Conservation (phyloP, 257 asterid genomes). For the Rehmannia glutinosa region DNA sequence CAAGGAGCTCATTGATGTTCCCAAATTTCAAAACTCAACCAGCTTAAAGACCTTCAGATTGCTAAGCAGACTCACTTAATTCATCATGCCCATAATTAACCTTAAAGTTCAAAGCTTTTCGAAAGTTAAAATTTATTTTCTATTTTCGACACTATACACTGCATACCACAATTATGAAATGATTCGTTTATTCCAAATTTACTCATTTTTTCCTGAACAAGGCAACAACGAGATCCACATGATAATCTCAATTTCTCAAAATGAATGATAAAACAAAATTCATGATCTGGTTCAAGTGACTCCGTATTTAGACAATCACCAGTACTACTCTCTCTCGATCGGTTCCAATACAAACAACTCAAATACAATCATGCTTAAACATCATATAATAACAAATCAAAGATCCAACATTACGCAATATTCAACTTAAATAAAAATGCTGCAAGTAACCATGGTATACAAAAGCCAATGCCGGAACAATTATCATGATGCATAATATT, state of each 20-base stretch:
- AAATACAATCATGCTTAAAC: neutral
- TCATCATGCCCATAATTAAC: neutral
- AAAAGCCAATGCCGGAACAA: neutral
- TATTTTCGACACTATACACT: neutral
- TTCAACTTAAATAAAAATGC: neutral
- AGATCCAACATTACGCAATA: neutral
- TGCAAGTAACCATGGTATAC: neutral
- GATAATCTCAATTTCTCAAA: no score
- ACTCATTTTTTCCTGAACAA: neutral
- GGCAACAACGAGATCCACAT: neutral
- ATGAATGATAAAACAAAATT: no score
- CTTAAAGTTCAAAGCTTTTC: neutral
- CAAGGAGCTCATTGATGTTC: neutral
- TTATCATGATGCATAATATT: no score
- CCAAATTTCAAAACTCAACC: neutral
- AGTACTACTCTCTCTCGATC: no score
- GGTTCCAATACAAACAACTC: constrained; percentile 8
- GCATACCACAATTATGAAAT: neutral
- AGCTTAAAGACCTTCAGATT: neutral
- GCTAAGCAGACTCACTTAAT: neutral
- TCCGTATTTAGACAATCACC: no score
- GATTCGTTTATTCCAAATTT: no score
- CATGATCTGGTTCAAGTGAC: no score
- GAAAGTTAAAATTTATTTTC: neutral
- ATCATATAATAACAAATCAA: no score